These are phyloP conservation scores for Gaeumannomyces tritici DNA, from an alignment of 2,329 filamentous ascomycete species.

Conservation along the genomic window DNA sequence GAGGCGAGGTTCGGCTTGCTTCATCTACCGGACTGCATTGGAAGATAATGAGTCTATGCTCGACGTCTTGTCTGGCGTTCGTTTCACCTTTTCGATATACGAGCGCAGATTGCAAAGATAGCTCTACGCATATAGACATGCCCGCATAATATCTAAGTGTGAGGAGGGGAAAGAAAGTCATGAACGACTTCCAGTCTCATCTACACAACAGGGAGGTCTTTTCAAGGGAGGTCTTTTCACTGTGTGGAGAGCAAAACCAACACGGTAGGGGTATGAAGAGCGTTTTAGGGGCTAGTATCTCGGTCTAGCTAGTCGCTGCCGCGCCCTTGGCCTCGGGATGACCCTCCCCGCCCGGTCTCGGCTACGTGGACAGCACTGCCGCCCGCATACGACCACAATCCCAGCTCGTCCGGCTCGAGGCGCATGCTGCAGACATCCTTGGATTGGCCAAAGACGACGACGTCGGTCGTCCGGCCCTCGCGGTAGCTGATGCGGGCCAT, in stretches of 20 bases:
- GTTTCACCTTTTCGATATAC: neutral
- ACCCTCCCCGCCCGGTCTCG: neutral
- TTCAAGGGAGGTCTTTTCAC: neutral
- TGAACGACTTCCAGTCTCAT: too few species aligned
- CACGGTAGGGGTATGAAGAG: too few species aligned
- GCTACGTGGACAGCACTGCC: neutral
- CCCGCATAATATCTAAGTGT: too few species aligned
- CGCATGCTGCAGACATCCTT: conserved; percentile 14
- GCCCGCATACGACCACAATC: conserved; percentile 20
- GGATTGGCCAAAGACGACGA: conserved; percentile 22
- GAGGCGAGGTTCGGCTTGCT: neutral
- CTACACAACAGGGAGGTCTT: too few species aligned
- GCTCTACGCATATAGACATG: neutral
- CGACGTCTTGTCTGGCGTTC: neutral
- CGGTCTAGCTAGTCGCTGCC: too few species aligned
- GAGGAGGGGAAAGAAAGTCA: too few species aligned
- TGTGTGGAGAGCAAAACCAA: too few species aligned
- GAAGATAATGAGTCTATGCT: neutral
- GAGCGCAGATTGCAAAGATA: neutral
- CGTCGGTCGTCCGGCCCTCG: conserved; percentile 17
- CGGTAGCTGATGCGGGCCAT: conserved; percentile 22
- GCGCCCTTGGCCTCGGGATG: neutral
- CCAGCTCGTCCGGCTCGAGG: conserved; percentile 14
- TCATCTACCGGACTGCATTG: neutral
- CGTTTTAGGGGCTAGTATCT: too few species aligned